These are phyloP conservation scores for Chaetomiaceae sp. DNA, from an alignment of 2,329 filamentous ascomycete species.

Conservation along the genomic window DNA sequence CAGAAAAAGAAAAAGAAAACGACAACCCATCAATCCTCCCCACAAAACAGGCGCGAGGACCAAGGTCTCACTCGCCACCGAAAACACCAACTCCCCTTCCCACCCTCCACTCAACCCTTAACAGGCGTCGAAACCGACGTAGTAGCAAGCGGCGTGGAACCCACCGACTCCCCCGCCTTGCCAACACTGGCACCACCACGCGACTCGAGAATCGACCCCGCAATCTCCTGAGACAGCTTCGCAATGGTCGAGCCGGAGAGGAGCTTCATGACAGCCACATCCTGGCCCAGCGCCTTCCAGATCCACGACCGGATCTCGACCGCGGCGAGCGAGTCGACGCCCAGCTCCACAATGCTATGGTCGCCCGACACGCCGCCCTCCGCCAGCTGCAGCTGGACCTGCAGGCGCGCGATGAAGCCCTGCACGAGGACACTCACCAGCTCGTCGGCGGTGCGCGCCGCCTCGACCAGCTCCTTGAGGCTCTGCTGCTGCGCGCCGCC, in stretches of 20 bases:
- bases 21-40: too few species aligned
- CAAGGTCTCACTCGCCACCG: too few species aligned
- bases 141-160: background rate
- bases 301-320: slow-evolving; percentile 42
- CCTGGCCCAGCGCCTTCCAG: slow-evolving; percentile 34
- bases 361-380: slow-evolving; percentile 27
- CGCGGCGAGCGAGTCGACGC: slow-evolving; percentile 37
- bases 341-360: slow-evolving; percentile 32
- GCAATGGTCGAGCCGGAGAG: slow-evolving; percentile 29
- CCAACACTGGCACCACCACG: background rate
- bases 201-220: slow-evolving; percentile 7
- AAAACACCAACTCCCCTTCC: too few species aligned
- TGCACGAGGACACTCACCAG: slow-evolving; percentile 25
- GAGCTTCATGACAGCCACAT: slow-evolving; percentile 43
- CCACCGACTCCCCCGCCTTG: background rate
- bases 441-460: slow-evolving; percentile 17
- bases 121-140: too few species aligned
- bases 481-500: slow-evolving; percentile 9
- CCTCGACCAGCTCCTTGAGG: slow-evolving; percentile 28
- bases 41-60: too few species aligned
- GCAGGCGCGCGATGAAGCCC: slow-evolving; percentile 28
- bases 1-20: too few species aligned
- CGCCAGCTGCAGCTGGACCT: slow-evolving; percentile 28
- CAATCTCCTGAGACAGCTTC: slow-evolving; percentile 19
- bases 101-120: too few species aligned